Evolutionary conservation across 192 early-diverging fungal genomes (phyloP).

Genomic region (Coemansia sp.): DNA sequence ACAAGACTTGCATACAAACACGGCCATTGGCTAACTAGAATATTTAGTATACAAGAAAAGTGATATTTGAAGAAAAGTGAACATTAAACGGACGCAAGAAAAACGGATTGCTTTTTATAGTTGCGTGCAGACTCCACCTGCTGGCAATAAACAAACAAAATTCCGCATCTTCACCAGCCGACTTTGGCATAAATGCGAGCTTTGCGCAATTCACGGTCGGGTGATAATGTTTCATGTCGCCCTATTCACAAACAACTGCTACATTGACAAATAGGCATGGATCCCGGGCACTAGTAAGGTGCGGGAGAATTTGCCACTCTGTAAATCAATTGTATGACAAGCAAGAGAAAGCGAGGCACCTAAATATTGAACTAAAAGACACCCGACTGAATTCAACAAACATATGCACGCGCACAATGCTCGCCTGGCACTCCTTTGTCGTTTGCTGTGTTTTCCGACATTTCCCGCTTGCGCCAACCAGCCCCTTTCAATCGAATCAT

Average conservation of each 20-base stretch:
- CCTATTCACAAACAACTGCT: background rate
- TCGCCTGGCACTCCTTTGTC: background rate
- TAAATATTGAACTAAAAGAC: background rate
- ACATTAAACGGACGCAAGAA: background rate
- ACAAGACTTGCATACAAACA: conserved; percentile 25
- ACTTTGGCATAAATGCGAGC: background rate
- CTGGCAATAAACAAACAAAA: background rate
- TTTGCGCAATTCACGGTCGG: background rate
- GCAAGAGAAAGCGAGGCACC: background rate
- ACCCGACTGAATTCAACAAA: background rate
- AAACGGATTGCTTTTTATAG: background rate
- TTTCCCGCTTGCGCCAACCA: background rate
- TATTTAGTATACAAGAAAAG: no score
- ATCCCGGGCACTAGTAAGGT: background rate
- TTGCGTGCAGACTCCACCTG: background rate
- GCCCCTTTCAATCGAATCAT: background rate
- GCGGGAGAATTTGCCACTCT: background rate
- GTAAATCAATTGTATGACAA: background rate
- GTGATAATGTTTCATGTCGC: background rate
- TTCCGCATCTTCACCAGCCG: background rate
- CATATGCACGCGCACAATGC: background rate
- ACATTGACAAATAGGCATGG: background rate
- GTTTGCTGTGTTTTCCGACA: background rate
- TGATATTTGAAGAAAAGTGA: background rate
- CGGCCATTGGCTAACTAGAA: conserved; percentile 1